Conservation (phyloP, 2,329 filamentous ascomycete genomes). For the Trichoderma endophyticum region DNA sequence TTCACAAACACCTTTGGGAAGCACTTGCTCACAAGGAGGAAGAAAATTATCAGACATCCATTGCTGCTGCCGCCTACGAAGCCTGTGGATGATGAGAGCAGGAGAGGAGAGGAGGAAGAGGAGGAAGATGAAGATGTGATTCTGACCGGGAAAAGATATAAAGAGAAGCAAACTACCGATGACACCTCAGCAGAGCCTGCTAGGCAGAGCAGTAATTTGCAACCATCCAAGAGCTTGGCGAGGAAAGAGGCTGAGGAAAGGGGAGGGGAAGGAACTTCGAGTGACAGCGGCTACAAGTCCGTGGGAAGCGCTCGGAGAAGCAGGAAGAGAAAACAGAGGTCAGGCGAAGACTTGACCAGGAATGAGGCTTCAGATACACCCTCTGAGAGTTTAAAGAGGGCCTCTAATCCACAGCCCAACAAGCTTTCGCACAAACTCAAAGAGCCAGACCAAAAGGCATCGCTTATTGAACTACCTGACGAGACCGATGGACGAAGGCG, state of each 20-base stretch:
- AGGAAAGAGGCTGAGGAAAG: neutral
- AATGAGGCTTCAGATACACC: neutral
- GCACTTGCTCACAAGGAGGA: constrained; percentile 1
- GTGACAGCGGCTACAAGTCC: constrained; percentile 4
- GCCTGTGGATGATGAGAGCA: constrained; percentile 24
- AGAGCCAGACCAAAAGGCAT: neutral
- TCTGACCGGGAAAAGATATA: constrained; percentile 19
- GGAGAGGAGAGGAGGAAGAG: constrained; percentile 22
- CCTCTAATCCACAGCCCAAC: neutral
- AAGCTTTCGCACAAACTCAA: neutral
- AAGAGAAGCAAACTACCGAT: neutral
- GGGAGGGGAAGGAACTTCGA: neutral
- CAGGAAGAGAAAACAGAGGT: constrained; percentile 9
- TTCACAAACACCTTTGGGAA: constrained; percentile 10
- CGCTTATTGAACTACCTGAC: constrained; percentile 12
- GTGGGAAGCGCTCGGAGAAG: neutral
- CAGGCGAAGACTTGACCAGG: neutral
- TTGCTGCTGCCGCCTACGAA: neutral
- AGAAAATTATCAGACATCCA: neutral
- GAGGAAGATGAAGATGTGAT: constrained; percentile 24
- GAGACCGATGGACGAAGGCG: constrained; percentile 22
- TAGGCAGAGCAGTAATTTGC: neutral
- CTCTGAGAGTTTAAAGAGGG: neutral
- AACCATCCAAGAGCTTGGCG: neutral
- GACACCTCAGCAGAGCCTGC: neutral